These are phyloP conservation scores for Dalechampia spathulata DNA, from an alignment of 441 rosid species.

Conservation along the genomic window DNA sequence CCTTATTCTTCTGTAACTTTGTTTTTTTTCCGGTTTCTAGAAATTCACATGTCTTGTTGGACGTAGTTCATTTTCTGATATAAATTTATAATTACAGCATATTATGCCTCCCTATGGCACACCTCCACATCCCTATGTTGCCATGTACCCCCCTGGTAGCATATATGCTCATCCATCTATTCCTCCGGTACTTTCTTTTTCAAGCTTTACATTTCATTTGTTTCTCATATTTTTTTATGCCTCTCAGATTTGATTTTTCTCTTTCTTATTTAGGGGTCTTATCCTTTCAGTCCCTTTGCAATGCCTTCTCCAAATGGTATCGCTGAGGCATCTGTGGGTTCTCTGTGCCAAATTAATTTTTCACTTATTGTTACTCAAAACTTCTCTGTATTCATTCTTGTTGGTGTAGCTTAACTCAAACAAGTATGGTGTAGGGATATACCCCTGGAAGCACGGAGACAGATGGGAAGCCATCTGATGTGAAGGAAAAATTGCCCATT, in stretches of 20 bases:
- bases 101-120: conserved; percentile 95
- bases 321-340: conserved; percentile 70
- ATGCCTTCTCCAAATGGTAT: conserved; percentile 92
- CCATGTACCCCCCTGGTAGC: conserved; percentile 96
- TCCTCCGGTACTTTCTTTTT: conserved; percentile 55
- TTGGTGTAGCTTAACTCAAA: conserved; percentile 13
- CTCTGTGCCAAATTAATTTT: too few species aligned
- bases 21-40: too few species aligned
- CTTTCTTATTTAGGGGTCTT: conserved; percentile 59
- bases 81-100: conserved; percentile 55
- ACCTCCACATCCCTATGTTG: conserved; percentile 88
- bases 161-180: conserved; percentile 84
- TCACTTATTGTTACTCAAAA: background rate
- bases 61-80: too few species aligned
- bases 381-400: conserved; percentile 1
- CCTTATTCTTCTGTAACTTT: too few species aligned
- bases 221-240: conserved; percentile 6
- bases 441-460: conserved; percentile 54
- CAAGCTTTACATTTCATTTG: conserved; percentile 8
- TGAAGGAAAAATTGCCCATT: conserved; percentile 84
- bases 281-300: conserved; percentile 92
- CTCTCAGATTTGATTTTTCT: conserved; percentile 9
- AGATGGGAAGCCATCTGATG: conserved; percentile 75
- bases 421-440: conserved; percentile 50
- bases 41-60: too few species aligned